These are phyloP conservation scores for Ophiosphaerella herpotricha DNA, from an alignment of 2,329 filamentous ascomycete species.

Conservation along the genomic window DNA sequence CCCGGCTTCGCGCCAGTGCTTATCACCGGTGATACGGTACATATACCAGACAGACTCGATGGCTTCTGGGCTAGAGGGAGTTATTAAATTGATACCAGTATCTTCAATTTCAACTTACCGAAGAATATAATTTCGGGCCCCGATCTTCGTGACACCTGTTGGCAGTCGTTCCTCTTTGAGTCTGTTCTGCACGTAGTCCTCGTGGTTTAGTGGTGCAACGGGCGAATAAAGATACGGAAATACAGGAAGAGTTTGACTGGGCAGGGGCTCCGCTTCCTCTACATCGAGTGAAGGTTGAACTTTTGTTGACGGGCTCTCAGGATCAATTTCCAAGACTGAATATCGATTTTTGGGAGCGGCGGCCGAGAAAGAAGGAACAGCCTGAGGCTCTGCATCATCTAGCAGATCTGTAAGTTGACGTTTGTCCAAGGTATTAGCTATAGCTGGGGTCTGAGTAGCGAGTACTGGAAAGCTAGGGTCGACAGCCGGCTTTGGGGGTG, in stretches of 20 bases:
- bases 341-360: slow-evolving; percentile 11
- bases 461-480: slow-evolving; percentile 13
- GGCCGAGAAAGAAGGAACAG: slow-evolving; percentile 11
- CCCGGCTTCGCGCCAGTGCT: slow-evolving; percentile 67
- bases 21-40: slow-evolving; percentile 72
- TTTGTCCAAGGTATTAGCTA: slow-evolving; percentile 28
- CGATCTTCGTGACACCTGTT: slow-evolving; percentile 60
- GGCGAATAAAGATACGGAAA: slow-evolving; percentile 41
- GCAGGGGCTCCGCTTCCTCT: slow-evolving; percentile 12
- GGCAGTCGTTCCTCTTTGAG: slow-evolving; percentile 54
- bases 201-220: slow-evolving; percentile 34
- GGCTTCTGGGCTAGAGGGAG: slow-evolving; percentile 63
- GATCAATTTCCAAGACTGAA: slow-evolving; percentile 23
- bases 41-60: slow-evolving; percentile 82
- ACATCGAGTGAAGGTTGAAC: slow-evolving; percentile 20
- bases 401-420: slow-evolving; percentile 33
- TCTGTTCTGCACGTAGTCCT: slow-evolving; percentile 43
- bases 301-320: slow-evolving; percentile 27
- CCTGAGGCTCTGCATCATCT: slow-evolving; percentile 25
- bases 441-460: slow-evolving; percentile 21
- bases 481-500: slow-evolving; percentile 15
- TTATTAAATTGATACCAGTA: slow-evolving; percentile 3
- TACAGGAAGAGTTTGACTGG: slow-evolving; percentile 26
- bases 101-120: slow-evolving; percentile 44
- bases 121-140: slow-evolving; percentile 66